Conservation (phyloP, 2,329 filamentous ascomycete species). For the Ophiostoma triangulosporum region DNA sequence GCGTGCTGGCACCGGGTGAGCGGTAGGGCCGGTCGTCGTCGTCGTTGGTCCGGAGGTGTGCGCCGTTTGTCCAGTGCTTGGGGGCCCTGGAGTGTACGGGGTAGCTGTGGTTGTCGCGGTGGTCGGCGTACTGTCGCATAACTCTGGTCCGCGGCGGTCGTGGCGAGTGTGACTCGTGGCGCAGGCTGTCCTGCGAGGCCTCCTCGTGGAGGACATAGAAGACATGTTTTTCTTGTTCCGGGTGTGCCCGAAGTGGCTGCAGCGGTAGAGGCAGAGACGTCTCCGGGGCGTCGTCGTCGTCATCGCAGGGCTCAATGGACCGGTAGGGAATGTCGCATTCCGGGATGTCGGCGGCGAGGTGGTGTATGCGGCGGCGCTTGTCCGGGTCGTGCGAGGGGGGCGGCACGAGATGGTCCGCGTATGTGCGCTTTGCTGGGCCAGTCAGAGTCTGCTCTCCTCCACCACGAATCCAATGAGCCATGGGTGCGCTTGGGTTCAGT, state of each 20-base stretch:
- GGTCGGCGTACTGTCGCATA: too few species aligned
- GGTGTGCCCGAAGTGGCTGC: not conserved
- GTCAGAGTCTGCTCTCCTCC: slow-evolving; percentile 3
- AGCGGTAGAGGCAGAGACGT: not conserved
- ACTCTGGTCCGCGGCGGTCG: too few species aligned
- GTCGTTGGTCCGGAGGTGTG: slow-evolving; percentile 4
- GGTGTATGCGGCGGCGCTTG: not conserved
- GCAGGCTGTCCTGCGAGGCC: not conserved
- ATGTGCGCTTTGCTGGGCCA: not conserved
- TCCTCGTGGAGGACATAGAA: slow-evolving; percentile 8
- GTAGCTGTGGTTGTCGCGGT: not conserved
- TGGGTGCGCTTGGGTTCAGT: not conserved
- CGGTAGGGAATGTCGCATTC: slow-evolving; percentile 8
- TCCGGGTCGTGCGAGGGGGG: not conserved
- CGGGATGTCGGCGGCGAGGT: not conserved
- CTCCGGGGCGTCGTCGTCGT: not conserved
- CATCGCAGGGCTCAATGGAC: slow-evolving; percentile 6
- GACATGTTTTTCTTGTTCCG: not conserved
- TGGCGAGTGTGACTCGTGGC: not conserved
- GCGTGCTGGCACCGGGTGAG: not conserved
- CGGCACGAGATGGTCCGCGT: not conserved
- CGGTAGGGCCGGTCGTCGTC: not conserved
- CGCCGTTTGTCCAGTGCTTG: slow-evolving; percentile 7
- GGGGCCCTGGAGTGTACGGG: not conserved
- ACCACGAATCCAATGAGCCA: slow-evolving; percentile 9